Conservation (phyloP, 1,284 basidiomycete genomes). For the Puccinia hordei region DNA sequence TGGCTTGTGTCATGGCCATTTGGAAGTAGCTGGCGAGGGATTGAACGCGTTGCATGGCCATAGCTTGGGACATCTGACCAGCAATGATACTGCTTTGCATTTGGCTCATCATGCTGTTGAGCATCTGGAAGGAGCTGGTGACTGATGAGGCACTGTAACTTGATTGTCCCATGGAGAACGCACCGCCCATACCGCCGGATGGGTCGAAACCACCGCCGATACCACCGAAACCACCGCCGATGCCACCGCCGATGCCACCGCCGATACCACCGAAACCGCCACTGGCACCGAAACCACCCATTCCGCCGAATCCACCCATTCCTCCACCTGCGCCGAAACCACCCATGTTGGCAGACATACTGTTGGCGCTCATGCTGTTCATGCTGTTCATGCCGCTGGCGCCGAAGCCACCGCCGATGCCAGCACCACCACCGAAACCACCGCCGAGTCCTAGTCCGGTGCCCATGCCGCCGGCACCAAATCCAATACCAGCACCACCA, state of each 20-base stretch:
- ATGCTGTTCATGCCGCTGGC: too few relatives aligned
- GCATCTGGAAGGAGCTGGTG: background rate
- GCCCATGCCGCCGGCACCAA: background rate
- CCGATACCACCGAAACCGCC: background rate
- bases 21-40: background rate
- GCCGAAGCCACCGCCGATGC: too few relatives aligned
- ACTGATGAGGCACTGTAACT: background rate
- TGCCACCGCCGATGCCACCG: background rate
- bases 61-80: background rate
- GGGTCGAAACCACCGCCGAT: background rate
- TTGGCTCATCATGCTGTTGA: background rate
- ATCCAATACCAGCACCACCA: background rate
- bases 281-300: background rate
- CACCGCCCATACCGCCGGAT: constrained; percentile 1
- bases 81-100: background rate
- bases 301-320: background rate
- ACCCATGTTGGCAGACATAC: too few relatives aligned
- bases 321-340: too few relatives aligned
- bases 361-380: too few relatives aligned
- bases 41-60: background rate
- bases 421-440: too few relatives aligned
- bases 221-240: background rate
- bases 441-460: too few relatives aligned
- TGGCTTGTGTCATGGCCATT: background rate
- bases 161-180: background rate